Evolutionary conservation across 805 yeast genomes (phyloP), one percentile per base, ranked within the genome.

Genomic region (Blastobotrys peoriensis): DNA sequence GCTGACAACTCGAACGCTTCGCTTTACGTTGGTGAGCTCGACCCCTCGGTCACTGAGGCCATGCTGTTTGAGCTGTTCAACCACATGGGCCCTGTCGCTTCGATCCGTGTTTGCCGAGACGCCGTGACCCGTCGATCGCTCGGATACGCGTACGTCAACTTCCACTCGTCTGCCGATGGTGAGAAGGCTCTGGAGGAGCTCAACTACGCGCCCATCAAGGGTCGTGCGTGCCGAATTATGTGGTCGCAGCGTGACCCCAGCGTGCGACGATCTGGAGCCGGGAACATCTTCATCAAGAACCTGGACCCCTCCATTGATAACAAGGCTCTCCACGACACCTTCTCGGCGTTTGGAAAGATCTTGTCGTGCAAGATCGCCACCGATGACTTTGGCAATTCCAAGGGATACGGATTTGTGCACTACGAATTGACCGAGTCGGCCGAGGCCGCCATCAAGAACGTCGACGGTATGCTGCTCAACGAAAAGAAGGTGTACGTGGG

Each of bases 231-330:
- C 74, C 87, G 98, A 72, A 91, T 93, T 75, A 93, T 93, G 98
- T 88, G 98, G 97, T 88, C 97, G 57, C 98, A 93, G 76, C 87
- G 98, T 74, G 98, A 93, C 68, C 98, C 98, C 55, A 78, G 96
- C 51, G 69, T 81, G 62, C 86, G 98, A 78, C 86, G 83, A 77
- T 82, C 82, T 64, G 97, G 97, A 68, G 83, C 86, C 54, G 97
- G 96, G 64, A 93, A 93, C 79, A 82, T 93, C 57, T 93, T 84
- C 80, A 91, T 93, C 75, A 93, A 93, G 82, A 93, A 93, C 80
- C 81, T 93, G 72, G 96, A 91, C 70, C 94, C 96, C 50, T 95
- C 86, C 63, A 93, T 93, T 63, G 98, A 93, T 75, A 91, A 93
- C 87, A 91, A 91, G 79, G 95, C 96, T 60, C 78, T 93, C 62